These are phyloP conservation scores for Russula sp. DNA, from an alignment of 768 basidiomycete genomes.

Conservation along the genomic window DNA sequence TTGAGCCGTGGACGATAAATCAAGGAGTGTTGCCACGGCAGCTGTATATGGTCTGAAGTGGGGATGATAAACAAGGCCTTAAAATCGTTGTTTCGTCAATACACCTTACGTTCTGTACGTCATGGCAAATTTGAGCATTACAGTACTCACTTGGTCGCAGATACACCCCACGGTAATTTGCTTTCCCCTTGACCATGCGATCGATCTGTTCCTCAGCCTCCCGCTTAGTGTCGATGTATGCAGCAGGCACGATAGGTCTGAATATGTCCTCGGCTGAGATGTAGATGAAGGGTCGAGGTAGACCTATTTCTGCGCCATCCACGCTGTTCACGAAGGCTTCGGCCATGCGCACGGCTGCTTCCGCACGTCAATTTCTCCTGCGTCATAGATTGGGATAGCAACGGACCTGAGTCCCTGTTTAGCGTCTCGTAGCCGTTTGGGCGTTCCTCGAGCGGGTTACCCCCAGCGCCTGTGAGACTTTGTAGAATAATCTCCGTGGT, in stretches of 20 bases:
- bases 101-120: neutral
- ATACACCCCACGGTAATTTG: conserved; percentile 63
- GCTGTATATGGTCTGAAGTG: conserved; percentile 87
- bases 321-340: conserved; percentile 57
- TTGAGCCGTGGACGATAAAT: conserved; percentile 71
- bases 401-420: conserved; percentile 86
- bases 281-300: conserved; percentile 72
- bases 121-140: conserved; percentile 15
- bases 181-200: conserved; percentile 37
- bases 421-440: conserved; percentile 62
- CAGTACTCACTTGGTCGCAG: conserved; percentile 76
- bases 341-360: conserved; percentile 63
- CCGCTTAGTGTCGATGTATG: conserved; percentile 93
- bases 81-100: neutral
- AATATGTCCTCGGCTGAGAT: conserved; percentile 93
- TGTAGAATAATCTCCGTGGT: conserved; percentile 43
- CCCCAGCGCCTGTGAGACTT: conserved; percentile 30
- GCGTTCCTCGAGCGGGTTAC: conserved; percentile 53
- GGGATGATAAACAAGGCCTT: conserved; percentile 94
- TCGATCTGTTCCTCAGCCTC: conserved; percentile 74
- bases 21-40: conserved; percentile 75
- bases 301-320: conserved; percentile 24
- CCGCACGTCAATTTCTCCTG: neutral
- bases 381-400: neutral
- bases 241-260: conserved; percentile 73